Evolutionary conservation across 768 basidiomycete species (phyloP), one percentile per base, ranked within the genome.

Genomic region (Termitomyces sp.): DNA sequence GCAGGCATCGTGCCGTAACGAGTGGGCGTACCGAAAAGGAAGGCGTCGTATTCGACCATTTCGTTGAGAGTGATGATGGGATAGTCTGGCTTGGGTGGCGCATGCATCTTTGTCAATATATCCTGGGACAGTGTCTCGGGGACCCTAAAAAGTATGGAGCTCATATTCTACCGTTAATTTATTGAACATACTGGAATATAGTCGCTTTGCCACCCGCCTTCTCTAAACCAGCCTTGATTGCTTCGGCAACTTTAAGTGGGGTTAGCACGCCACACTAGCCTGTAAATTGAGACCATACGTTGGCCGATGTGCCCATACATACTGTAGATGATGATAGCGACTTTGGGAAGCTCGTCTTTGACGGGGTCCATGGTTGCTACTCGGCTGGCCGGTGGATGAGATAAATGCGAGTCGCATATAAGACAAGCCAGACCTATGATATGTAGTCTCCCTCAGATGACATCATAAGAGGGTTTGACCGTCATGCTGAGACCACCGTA

Each of bases 1-100:
- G 76, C 88, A n/a, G 91, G 82, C 69, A 90, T 85, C 64, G 79
- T 84, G 39, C 92, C 92, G 71, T 81, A 95, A 61, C 92, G 86
- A 25, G 88, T 89, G 47, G 87, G 86, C 56, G 91, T 76, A 54
- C 90, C 92, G 48, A 91, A 76, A 56, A 95, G 61, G 77, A 82
- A 85, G 9, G 81, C 91, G 61, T 95, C 89, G 63, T 78, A 88
- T 9, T 75, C 52, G 15, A 71, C 59, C 44, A 96, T 76, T 13
- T 67, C 73, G 2, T 73, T 68, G 29, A 85, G 78, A 2, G 70
- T 74, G 62, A 91, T 74, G 57, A 89, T 64, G 1, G 91, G 90
- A 68, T 91, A 90, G 60, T 78, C 71, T 45, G 82, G 82, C 67
- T 90, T 91, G 20, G 85, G 69, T 9, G 85, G 82, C 2, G 89